Evolutionary conservation across 2,329 filamentous ascomycete genomes (phyloP), one percentile per base, ranked within the genome.

Genomic region (Alternaria incomplexa): DNA sequence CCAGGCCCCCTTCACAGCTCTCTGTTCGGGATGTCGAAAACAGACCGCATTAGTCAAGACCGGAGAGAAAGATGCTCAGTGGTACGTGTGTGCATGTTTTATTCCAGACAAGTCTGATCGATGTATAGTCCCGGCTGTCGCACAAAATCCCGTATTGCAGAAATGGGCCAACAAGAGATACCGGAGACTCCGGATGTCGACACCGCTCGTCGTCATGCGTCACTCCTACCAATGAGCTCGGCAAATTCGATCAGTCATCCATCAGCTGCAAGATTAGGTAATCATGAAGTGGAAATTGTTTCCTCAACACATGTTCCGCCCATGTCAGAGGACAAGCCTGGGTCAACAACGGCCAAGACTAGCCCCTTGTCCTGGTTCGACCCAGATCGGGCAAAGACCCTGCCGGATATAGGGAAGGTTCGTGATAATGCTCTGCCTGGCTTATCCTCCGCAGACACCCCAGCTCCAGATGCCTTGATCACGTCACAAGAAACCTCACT

Each of bases 1-100:
- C 1, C 43, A 13, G n/a, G n/a, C n/a, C n/a, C 50, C 57, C 17
- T 22, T 23, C 25, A 57, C 40, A 6, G 45, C 56, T 22, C 22
- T 58, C 26, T 71, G 70, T n/a, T 64, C 57, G 10, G 23, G 50
- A 9, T 73, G 71, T 57, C 64, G 36, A 40, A 70, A 63, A 28
- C 46, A 56, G 45, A 45, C 48, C 1, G 32, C 66, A 13, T n/a
- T 65, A 13, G 48, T 48, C 11, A 57, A 45, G 17, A 32, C 44
- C 13, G 22, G 25, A 10, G 28, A 46, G 8, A 46, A 61, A 8
- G 20, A 17, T 22, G 15, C 53, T 6, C 61, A 52, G n/a, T 70
- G 67, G 69, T 72, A 58, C 45, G 66, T 54, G 13, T 4, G 6
- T 11, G n/a, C 13, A 8, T 12, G 11, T 23, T 36, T 13, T 11